Conservation (phyloP, 2,329 filamentous ascomycete genomes). For the Ascochyta koolunga region DNA sequence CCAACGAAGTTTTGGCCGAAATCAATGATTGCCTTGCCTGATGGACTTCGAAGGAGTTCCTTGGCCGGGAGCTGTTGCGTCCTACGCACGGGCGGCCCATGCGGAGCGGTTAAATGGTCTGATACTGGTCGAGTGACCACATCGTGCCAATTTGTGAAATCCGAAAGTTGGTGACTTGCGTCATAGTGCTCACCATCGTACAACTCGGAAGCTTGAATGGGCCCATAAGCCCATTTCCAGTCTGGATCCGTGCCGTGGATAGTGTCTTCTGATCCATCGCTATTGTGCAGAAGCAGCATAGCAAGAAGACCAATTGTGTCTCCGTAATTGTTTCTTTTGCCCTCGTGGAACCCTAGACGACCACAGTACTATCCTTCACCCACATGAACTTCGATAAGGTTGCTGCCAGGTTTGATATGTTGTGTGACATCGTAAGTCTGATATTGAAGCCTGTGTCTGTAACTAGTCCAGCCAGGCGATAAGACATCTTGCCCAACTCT, state of each 20-base stretch:
- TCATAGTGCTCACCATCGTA: constrained; percentile 63
- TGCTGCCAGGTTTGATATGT: neutral
- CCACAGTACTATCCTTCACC: constrained; percentile 5
- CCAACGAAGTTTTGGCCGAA: constrained; percentile 67
- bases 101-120: no score
- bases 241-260: constrained; percentile 47
- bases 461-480: neutral
- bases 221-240: no score
- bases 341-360: neutral
- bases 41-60: no score
- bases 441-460: neutral
- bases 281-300: no score
- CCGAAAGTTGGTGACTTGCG: constrained; percentile 40
- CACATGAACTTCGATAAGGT: neutral
- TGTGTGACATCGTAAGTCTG: neutral
- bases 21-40: constrained; percentile 59
- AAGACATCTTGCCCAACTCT: neutral
- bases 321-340: constrained; percentile 44
- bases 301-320: constrained; percentile 50
- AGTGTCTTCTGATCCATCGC: no score
- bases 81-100: constrained; percentile 56
- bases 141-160: no score
- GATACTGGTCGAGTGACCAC: no score
- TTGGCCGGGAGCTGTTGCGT: no score
- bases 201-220: no score